phyloP scores from a whole-genome alignment of 306 rosid species.

The Inga oerstediana region DNA sequence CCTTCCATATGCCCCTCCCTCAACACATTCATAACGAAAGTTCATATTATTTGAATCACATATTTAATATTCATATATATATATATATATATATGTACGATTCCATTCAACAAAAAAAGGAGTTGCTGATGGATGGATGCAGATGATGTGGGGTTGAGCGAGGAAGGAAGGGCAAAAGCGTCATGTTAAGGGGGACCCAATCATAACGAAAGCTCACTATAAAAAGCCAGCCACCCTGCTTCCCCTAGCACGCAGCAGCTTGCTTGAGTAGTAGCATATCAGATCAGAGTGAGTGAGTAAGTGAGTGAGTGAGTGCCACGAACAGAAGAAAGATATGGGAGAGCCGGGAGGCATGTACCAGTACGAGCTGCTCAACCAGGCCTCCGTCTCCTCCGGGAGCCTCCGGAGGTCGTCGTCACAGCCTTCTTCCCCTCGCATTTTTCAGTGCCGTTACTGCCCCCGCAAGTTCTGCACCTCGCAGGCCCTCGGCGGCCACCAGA shows the following conservation, averaged over 20 bases:
- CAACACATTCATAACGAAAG: too few relatives aligned
- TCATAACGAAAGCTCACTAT: background rate
- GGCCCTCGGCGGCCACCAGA: constrained; percentile 78
- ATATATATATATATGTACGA: too few relatives aligned
- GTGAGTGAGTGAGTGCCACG: too few relatives aligned
- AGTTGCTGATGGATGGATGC: too few relatives aligned
- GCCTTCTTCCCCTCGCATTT: constrained; percentile 23
- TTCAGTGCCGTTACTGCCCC: constrained; percentile 55
- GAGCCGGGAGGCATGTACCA: constrained; percentile 15
- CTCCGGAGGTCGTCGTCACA: background rate
- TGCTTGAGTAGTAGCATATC: too few relatives aligned
- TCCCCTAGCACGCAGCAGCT: background rate
- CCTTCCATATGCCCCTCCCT: too few relatives aligned
- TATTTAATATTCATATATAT: too few relatives aligned
- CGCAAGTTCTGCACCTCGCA: constrained; percentile 69
- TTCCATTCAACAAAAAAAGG: too few relatives aligned
- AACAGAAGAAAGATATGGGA: constrained; percentile 17
- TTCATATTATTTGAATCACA: too few relatives aligned
- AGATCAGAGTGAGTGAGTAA: too few relatives aligned
- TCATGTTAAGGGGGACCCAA: background rate
- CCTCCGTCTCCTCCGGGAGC: background rate
- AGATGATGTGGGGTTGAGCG: too few relatives aligned
- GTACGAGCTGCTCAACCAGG: constrained; percentile 37
- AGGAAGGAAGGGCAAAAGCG: background rate
- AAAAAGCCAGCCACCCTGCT: background rate